These are phyloP conservation scores for Annona cherimola DNA, from an alignment of 164 flowering plant genomes.

Conservation along the genomic window DNA sequence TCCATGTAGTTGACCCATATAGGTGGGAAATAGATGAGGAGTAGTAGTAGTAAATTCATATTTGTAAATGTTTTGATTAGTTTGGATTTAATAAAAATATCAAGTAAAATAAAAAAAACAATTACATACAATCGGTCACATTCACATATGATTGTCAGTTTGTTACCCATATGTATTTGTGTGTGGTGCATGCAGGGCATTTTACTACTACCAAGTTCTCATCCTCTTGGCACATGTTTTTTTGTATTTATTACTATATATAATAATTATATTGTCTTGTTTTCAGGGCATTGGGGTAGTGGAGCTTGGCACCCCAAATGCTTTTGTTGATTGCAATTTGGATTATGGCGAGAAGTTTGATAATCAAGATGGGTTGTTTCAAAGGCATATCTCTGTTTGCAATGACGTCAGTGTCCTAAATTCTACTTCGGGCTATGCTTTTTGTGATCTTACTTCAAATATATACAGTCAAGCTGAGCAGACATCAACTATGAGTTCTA, in stretches of 20 bases:
- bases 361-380: constrained; percentile 23
- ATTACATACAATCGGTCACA: too few species aligned
- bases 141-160: too few species aligned
- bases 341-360: constrained; percentile 28
- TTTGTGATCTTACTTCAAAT: constrained; percentile 35
- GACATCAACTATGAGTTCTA: constrained; percentile 20
- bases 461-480: constrained; percentile 28
- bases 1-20: too few species aligned
- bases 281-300: constrained; percentile 3
- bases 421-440: constrained; percentile 22
- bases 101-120: too few species aligned
- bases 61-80: not conserved
- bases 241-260: not conserved
- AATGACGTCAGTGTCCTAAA: constrained; percentile 19
- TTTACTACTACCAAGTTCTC: not conserved
- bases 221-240: not conserved
- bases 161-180: too few species aligned
- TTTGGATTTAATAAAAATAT: not conserved
- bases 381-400: constrained; percentile 13
- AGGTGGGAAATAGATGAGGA: too few species aligned
- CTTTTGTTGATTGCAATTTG: constrained; percentile 36
- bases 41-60: too few species aligned
- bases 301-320: constrained; percentile 29
- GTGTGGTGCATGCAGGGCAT: too few species aligned
- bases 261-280: not conserved